Percentiles rank a stretch among this genome's conserved stretches.
phyloP scores from a whole-genome alignment of 2,329 filamentous ascomycete species.

The Mycogone perniciosa region DNA sequence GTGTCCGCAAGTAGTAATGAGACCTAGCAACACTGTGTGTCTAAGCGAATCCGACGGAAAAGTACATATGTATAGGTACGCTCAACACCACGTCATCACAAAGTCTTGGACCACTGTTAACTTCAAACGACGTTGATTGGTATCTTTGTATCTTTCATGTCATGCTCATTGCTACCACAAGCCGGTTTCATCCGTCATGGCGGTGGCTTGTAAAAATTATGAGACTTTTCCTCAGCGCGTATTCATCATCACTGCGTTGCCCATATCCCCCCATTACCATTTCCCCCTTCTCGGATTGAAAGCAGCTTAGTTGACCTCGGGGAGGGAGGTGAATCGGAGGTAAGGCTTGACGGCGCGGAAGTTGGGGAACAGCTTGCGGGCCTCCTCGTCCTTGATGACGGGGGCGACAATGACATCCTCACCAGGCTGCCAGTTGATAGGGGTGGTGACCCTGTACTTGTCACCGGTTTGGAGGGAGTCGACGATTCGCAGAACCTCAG shows the following conservation, averaged over 20 bases:
- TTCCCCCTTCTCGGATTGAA: neutral
- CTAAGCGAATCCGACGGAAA: too few species aligned
- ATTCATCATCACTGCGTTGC: neutral
- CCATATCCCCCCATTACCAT: neutral
- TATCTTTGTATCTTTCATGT: neutral
- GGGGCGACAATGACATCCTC: slow-evolving; percentile 92
- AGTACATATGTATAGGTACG: too few species aligned
- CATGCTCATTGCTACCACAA: slow-evolving; percentile 1
- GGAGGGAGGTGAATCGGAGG: slow-evolving; percentile 64
- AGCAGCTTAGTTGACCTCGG: slow-evolving; percentile 40
- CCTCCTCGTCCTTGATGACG: slow-evolving; percentile 73
- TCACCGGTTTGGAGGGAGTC: slow-evolving; percentile 78
- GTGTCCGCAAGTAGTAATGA: too few species aligned
- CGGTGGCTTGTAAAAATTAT: neutral
- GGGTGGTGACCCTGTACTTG: slow-evolving; percentile 81
- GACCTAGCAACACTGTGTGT: too few species aligned
- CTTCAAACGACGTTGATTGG: neutral
- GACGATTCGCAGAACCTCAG: slow-evolving; percentile 71
- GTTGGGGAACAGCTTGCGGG: slow-evolving; percentile 80
- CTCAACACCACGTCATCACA: too few species aligned
- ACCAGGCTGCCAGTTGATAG: slow-evolving; percentile 83
- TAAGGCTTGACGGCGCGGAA: slow-evolving; percentile 64
- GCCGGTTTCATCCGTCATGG: neutral
- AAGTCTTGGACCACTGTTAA: too few species aligned
- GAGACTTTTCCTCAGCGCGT: neutral